A percentile compares a stretch with the other conserved stretches of the same genome.
These are phyloP conservation scores for Alternaria arbusti DNA, from an alignment of 2,329 filamentous ascomycete genomes.

Conservation along the genomic window DNA sequence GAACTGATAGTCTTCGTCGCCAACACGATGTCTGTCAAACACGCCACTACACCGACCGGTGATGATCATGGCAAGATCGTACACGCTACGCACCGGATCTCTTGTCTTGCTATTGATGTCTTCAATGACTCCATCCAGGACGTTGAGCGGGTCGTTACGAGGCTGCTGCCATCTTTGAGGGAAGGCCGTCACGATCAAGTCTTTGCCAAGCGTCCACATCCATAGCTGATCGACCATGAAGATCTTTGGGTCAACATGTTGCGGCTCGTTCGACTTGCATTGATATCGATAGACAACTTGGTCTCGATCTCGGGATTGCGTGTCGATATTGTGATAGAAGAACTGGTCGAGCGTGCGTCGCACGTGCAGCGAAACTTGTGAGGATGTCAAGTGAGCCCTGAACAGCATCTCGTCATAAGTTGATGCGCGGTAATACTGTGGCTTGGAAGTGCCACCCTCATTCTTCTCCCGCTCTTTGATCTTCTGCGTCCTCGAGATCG, in stretches of 20 bases:
- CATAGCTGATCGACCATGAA: slow-evolving; percentile 75
- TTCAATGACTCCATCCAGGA: slow-evolving; percentile 68
- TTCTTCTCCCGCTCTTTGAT: slow-evolving; percentile 27
- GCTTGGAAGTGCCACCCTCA: slow-evolving; percentile 22
- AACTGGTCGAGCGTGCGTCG: slow-evolving; percentile 70
- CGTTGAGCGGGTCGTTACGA: slow-evolving; percentile 67
- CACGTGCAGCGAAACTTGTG: slow-evolving; percentile 61
- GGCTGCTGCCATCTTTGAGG: slow-evolving; percentile 66
- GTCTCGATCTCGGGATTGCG: slow-evolving; percentile 64
- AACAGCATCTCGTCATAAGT: slow-evolving; percentile 57
- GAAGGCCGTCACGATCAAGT: slow-evolving; percentile 66
- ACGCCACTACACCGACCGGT: slow-evolving; percentile 65
- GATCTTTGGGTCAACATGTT: slow-evolving; percentile 60
- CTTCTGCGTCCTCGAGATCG: slow-evolving; percentile 52
- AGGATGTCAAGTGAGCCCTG: slow-evolving; percentile 55
- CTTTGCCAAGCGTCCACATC: slow-evolving; percentile 67
- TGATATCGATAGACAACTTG: slow-evolving; percentile 70
- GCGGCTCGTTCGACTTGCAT: slow-evolving; percentile 41
- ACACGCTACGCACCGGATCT: slow-evolving; percentile 65
- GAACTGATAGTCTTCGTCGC: slow-evolving; percentile 68
- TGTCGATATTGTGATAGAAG: slow-evolving; percentile 70
- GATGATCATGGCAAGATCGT: slow-evolving; percentile 68
- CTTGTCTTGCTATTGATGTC: slow-evolving; percentile 69
- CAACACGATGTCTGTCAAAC: slow-evolving; percentile 65
- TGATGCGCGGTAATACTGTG: slow-evolving; percentile 27